Conservation (phyloP, 2,329 filamentous ascomycete genomes). For the Neonectria hederae region DNA sequence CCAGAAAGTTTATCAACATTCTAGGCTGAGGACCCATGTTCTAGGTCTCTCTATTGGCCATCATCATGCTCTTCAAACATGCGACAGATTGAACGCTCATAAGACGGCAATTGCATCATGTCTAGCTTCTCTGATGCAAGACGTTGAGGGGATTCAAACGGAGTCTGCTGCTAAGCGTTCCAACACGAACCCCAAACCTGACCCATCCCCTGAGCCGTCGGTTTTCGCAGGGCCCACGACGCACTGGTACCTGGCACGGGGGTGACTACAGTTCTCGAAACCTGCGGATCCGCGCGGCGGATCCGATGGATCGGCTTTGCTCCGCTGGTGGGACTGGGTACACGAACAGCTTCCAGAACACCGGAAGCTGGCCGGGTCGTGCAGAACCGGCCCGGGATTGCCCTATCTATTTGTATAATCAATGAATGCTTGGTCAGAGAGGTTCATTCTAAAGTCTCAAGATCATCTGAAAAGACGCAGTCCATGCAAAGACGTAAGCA, state of each 20-base stretch:
- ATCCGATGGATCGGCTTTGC: constrained; percentile 5
- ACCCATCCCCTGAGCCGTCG: background rate
- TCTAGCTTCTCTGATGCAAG: too few species aligned
- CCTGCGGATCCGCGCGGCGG: constrained; percentile 19
- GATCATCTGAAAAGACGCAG: background rate
- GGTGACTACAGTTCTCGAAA: background rate
- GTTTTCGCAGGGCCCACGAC: background rate
- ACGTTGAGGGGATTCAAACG: background rate
- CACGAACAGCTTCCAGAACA: constrained; percentile 8
- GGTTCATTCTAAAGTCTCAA: background rate
- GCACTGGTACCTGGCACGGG: background rate
- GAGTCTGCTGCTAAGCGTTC: background rate
- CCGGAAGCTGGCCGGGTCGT: constrained; percentile 9
- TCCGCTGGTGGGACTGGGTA: background rate
- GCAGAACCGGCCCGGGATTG: background rate
- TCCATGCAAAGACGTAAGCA: background rate
- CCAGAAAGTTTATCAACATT: too few species aligned
- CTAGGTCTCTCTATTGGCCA: too few species aligned
- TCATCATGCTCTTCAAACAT: too few species aligned
- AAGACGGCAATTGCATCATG: too few species aligned
- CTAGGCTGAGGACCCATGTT: too few species aligned
- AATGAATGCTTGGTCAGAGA: background rate
- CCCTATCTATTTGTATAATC: background rate
- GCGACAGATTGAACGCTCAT: too few species aligned
- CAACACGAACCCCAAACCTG: background rate